Conservation (phyloP, 176 grass and related monocot genomes). For the Paspalum vaginatum region DNA sequence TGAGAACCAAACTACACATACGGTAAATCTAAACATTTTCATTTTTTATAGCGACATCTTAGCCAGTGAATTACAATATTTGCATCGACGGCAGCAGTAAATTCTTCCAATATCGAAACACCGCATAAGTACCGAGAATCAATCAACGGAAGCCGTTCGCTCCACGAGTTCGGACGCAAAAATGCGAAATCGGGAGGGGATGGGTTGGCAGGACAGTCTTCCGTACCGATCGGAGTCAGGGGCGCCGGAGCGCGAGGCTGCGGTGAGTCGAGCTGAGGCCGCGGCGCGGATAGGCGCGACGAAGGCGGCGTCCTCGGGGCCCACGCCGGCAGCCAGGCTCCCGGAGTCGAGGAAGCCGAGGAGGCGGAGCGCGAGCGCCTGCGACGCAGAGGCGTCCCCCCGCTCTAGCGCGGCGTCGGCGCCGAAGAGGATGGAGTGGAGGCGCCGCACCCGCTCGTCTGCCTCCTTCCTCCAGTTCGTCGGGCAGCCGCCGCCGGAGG, state of each 20-base stretch:
- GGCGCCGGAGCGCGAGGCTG: slow-evolving; percentile 52
- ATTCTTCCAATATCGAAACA: neutral
- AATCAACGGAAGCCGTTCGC: neutral
- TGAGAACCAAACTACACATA: slow-evolving; percentile 1
- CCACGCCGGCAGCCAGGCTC: neutral
- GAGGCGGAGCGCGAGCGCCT: slow-evolving; percentile 75
- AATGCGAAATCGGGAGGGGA: neutral
- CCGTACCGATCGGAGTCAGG: slow-evolving; percentile 71
- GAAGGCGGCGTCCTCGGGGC: slow-evolving; percentile 45
- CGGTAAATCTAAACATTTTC: neutral
- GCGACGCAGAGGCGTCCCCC: slow-evolving; percentile 59
- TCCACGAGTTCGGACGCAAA: slow-evolving; percentile 5
- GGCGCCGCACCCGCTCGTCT: slow-evolving; percentile 50
- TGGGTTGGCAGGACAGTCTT: neutral
- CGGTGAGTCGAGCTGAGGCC: slow-evolving; percentile 55
- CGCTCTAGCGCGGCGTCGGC: slow-evolving; percentile 67
- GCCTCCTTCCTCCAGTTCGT: slow-evolving; percentile 73
- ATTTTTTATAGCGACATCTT: neutral
- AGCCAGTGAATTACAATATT: neutral
- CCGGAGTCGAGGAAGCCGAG: slow-evolving; percentile 86
- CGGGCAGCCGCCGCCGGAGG: neutral
- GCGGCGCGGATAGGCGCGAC: slow-evolving; percentile 59
- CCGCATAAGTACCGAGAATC: neutral
- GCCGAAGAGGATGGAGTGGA: slow-evolving; percentile 82
- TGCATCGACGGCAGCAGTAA: neutral